Conservation (phyloP, 257 asterid genomes). For the Coffea canephora region DNA sequence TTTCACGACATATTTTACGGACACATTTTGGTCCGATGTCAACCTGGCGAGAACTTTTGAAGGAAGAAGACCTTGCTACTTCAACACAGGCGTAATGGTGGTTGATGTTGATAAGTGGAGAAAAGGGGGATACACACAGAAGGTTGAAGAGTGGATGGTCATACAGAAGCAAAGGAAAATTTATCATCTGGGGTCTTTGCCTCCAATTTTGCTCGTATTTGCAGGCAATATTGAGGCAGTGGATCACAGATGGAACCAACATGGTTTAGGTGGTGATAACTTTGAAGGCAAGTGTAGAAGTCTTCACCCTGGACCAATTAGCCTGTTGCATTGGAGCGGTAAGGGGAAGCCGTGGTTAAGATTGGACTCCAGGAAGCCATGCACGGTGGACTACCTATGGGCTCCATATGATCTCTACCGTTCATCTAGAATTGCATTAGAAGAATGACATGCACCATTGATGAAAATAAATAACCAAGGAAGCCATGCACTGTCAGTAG, state of each 20-base stretch:
- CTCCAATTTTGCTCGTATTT: slow-evolving; percentile 66
- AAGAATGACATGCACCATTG: slow-evolving; percentile 31
- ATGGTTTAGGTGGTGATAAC: slow-evolving; percentile 85
- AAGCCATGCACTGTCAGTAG: not conserved
- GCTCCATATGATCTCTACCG: slow-evolving; percentile 75
- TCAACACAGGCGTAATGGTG: slow-evolving; percentile 91
- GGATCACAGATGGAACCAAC: slow-evolving; percentile 82
- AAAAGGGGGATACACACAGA: slow-evolving; percentile 60
- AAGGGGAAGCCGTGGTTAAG: slow-evolving; percentile 93
- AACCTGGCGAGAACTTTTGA: slow-evolving; percentile 39
- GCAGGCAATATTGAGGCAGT: slow-evolving; percentile 72
- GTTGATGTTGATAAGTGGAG: slow-evolving; percentile 70
- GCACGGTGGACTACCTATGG: slow-evolving; percentile 76
- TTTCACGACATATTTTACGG: slow-evolving; percentile 61
- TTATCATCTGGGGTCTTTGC: slow-evolving; percentile 69
- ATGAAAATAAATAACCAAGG: not conserved
- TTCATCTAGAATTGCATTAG: slow-evolving; percentile 58
- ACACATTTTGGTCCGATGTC: slow-evolving; percentile 56
- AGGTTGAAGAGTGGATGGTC: slow-evolving; percentile 81
- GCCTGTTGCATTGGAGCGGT: slow-evolving; percentile 94
- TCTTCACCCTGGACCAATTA: slow-evolving; percentile 86
- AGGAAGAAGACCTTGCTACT: slow-evolving; percentile 64
- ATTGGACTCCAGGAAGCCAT: slow-evolving; percentile 66
- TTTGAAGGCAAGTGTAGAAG: slow-evolving; percentile 70
- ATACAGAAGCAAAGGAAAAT: slow-evolving; percentile 67